phyloP scores from a whole-genome alignment of 106 monocot genomes.

The Dendrobium catenatum region DNA sequence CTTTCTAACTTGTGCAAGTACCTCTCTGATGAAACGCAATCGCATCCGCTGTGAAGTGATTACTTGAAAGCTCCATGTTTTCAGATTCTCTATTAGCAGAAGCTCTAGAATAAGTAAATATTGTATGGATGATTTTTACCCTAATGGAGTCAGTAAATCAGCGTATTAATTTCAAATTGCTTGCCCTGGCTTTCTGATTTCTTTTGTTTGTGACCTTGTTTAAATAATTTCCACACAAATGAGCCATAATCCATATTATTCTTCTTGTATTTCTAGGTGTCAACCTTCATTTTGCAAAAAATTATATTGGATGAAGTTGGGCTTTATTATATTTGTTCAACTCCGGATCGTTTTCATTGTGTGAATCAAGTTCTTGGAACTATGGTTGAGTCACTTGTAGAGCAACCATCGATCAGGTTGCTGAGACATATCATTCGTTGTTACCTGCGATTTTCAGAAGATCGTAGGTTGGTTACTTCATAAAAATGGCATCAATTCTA shows the following conservation, averaged over 20 bases:
- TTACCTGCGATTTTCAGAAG: constrained; percentile 32
- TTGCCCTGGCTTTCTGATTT: too few relatives aligned
- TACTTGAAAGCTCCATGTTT: too few relatives aligned
- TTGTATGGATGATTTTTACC: too few relatives aligned
- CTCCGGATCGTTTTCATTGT: constrained; percentile 37
- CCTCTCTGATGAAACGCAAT: too few relatives aligned
- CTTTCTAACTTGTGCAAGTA: too few relatives aligned
- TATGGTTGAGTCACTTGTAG: constrained; percentile 24
- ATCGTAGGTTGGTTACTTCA: constrained; percentile 22
- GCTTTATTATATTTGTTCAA: constrained; percentile 40
- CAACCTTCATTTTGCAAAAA: constrained; percentile 58
- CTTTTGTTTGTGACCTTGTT: neutral
- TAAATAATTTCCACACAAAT: neutral
- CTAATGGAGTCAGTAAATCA: too few relatives aligned
- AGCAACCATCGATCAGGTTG: constrained; percentile 37
- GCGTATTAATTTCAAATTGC: too few relatives aligned
- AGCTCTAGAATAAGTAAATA: too few relatives aligned
- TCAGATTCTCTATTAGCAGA: too few relatives aligned
- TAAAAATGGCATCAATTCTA: neutral
- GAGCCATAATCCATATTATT: neutral
- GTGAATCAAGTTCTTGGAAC: constrained; percentile 26
- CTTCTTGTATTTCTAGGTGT: constrained; percentile 28
- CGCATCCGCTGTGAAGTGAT: too few relatives aligned
- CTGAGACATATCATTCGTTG: constrained; percentile 47
- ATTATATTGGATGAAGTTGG: constrained; percentile 56